Evolutionary conservation across 225 moss, liverwort and hornwort genomes (phyloP).

Genomic region (Neckera pumila): DNA sequence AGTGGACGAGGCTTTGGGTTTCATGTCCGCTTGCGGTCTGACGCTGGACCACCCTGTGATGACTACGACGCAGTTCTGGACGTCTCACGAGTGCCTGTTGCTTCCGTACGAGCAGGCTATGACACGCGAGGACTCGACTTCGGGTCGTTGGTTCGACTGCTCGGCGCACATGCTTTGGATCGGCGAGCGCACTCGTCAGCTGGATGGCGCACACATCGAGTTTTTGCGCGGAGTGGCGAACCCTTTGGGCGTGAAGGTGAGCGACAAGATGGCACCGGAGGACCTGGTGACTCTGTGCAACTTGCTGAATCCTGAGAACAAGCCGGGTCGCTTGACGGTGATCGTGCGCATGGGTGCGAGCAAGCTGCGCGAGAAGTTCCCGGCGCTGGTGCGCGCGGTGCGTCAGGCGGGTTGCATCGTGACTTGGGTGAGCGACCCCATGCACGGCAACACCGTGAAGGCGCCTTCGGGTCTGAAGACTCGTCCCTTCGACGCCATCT

Average conservation of each 20-base stretch:
- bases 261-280: slow-evolving; percentile 32
- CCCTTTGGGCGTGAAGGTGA: slow-evolving; percentile 53
- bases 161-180: slow-evolving; percentile 50
- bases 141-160: slow-evolving; percentile 39
- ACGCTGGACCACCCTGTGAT: slow-evolving; percentile 37
- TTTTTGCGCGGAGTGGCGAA: slow-evolving; percentile 63
- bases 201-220: slow-evolving; percentile 52
- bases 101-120: slow-evolving; percentile 41
- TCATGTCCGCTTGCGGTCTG: slow-evolving; percentile 49
- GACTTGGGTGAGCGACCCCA: slow-evolving; percentile 84
- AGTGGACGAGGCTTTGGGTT: slow-evolving; percentile 43
- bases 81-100: slow-evolving; percentile 42
- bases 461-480: slow-evolving; percentile 76
- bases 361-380: slow-evolving; percentile 27
- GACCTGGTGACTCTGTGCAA: slow-evolving; percentile 25
- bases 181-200: slow-evolving; percentile 42
- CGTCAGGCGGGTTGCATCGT: slow-evolving; percentile 59
- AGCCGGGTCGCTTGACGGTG: slow-evolving; percentile 32
- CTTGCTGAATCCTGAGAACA: slow-evolving; percentile 28
- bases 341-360: slow-evolving; percentile 42
- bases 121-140: slow-evolving; percentile 39
- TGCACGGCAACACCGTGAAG: slow-evolving; percentile 90
- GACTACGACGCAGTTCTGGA: slow-evolving; percentile 49
- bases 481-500: slow-evolving; percentile 71
- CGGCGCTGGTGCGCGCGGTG: slow-evolving; percentile 40